Conservation (phyloP, 208 protist species). For the Strigomonas galati region DNA sequence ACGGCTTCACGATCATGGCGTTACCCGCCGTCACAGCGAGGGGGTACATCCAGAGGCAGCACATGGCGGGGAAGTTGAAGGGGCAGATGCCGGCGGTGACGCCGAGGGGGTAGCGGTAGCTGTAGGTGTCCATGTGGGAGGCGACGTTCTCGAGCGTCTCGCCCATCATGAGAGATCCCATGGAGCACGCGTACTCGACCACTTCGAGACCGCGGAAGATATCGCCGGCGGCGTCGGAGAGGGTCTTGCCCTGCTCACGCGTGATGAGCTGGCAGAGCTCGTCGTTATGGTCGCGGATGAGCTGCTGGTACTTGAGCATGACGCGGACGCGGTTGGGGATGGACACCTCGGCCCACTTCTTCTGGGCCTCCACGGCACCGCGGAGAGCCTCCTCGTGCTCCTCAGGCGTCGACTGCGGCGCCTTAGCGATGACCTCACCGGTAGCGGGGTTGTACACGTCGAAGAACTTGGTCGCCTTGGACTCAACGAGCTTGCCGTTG, state of each 20-base stretch:
- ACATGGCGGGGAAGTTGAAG: constrained; percentile 13
- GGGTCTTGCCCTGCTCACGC: constrained; percentile 6
- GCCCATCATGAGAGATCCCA: constrained; percentile 9
- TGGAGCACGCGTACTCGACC: constrained; percentile 4
- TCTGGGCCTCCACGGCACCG: constrained; percentile 5
- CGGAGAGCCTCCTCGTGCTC: constrained; percentile 3
- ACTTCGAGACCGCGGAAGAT: constrained; percentile 8
- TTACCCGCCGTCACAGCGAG: constrained; percentile 6
- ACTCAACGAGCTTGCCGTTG: constrained; percentile 10
- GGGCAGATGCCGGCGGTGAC: constrained; percentile 11
- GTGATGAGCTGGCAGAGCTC: constrained; percentile 12
- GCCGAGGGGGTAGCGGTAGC: constrained; percentile 11
- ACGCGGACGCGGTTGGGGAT: constrained; percentile 8
- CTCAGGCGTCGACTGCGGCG: constrained; percentile 7
- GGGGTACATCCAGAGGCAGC: constrained; percentile 13
- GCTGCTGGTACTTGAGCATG: constrained; percentile 10
- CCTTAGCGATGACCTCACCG: constrained; percentile 10
- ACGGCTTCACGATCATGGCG: constrained; percentile 13
- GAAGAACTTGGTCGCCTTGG: constrained; percentile 13
- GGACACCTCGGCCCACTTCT: constrained; percentile 8
- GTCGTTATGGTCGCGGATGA: constrained; percentile 14
- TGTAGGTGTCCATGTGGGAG: constrained; percentile 13
- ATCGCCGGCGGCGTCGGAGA: constrained; percentile 8
- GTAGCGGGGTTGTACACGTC: constrained; percentile 11
- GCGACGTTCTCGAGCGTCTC: constrained; percentile 11